Base-by-base conservation (phyloP, 2,329 filamentous ascomycete species). In the Ophiocordyceps camponoti-rufipedis region DNA sequence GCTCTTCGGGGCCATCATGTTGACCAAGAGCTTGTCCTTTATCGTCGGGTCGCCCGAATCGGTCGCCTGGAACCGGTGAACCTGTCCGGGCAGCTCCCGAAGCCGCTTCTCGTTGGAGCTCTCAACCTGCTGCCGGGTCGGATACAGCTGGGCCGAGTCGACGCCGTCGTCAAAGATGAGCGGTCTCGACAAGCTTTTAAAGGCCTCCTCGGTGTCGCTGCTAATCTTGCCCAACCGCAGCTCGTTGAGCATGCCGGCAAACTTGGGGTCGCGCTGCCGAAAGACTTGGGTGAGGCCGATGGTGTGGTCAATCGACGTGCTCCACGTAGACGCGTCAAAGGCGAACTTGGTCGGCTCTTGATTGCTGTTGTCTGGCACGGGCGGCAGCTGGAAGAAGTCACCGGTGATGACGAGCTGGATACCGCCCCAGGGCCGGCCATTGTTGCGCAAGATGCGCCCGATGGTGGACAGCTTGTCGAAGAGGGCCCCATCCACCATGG, bases 321-420 rank as follows among this genome's bases (percentile, higher is more conserved):
- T 80, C 91, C 93, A 98, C 0, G 88, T 94, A 3, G 76, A 75
- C 8, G 88, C 88, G 55, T 94, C 85, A 58, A 98, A 98, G 0
- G 88, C 82, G 60, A 98, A 98, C 57, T 87, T 94, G 42, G 81
- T 77, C 28, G 69, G 65, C 48, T 66, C 65, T 45, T 78, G 31
- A 12, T 39, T 76, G 40, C 75, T 77, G 39, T 68, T 68, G 33
- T 95, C 88, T 1, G 89, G 88, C 1, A 98, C 91, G 1, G 91
- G 91, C 1, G 91, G 91, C 4, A 98, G 66, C 59, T 98, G 91
- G 62, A 98, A 98, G 64, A 98, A 98, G 56, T 98, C 91, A 3
- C 91, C 91, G 0, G 91, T 98, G 48, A 98, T 85, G 47, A 98
- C 76, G 29, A 98, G 72, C 54, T 98, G 91, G 42, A 98, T 96